phyloP scores from a whole-genome alignment of 208 protist genomes.

The Trypanosoma melophagium region DNA sequence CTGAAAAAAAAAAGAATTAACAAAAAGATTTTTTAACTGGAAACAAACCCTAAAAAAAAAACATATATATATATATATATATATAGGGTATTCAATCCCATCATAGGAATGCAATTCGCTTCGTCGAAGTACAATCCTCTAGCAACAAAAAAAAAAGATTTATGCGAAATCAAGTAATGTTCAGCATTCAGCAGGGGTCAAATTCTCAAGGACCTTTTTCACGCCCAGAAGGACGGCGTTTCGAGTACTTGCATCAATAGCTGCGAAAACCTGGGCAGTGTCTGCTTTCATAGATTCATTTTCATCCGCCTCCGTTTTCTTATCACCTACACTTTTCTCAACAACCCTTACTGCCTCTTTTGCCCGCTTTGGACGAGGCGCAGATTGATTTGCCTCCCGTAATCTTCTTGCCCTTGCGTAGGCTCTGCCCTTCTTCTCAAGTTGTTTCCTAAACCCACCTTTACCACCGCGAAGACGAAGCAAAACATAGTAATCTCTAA shows the following conservation, averaged over 20 bases:
- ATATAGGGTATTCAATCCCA: background rate
- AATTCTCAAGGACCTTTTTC: conserved; percentile 13
- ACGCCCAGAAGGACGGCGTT: conserved; percentile 25
- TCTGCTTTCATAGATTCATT: background rate
- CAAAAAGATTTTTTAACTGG: background rate
- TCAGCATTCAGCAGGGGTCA: background rate
- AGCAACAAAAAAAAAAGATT: background rate
- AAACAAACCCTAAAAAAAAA: background rate
- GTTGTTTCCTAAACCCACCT: conserved; percentile 81
- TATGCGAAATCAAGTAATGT: background rate
- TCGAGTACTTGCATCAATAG: conserved; percentile 16
- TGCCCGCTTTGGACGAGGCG: background rate
- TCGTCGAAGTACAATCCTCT: background rate
- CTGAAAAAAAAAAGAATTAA: conserved; percentile 11
- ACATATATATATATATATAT: conserved; percentile 9
- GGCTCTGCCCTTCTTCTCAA: conserved; percentile 83
- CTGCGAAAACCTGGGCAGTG: background rate
- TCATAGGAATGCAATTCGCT: background rate
- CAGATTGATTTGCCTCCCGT: conserved; percentile 17
- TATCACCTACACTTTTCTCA: background rate
- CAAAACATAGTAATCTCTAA: conserved; percentile 19
- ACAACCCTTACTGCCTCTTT: background rate
- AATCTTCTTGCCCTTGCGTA: conserved; percentile 69
- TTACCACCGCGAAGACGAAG: conserved; percentile 52
- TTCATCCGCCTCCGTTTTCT: background rate